Conservation (phyloP, 2,329 filamentous ascomycete genomes). For the Diplodia corticola region DNA sequence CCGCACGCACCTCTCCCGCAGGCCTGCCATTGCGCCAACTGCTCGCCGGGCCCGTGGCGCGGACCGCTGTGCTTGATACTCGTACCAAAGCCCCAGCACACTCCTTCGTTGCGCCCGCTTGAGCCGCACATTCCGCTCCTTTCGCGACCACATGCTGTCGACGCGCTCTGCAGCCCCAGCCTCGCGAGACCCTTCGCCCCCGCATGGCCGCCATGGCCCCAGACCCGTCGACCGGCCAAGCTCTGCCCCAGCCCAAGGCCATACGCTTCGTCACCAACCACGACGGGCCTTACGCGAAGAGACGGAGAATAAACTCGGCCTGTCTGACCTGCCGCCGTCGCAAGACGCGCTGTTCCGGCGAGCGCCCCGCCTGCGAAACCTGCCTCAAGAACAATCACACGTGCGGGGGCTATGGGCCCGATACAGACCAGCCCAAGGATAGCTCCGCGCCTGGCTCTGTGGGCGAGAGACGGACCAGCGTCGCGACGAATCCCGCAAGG, state of each 20-base stretch:
- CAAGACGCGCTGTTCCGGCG: constrained; percentile 51
- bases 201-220: constrained; percentile 21
- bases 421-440: constrained; percentile 26
- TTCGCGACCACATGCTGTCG: not conserved
- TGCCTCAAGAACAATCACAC: constrained; percentile 51
- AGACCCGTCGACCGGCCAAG: constrained; percentile 21
- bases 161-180: not conserved
- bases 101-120: not conserved
- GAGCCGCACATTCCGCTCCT: not conserved
- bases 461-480: not conserved
- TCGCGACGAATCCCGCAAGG: not conserved
- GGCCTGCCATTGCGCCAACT: constrained; percentile 3
- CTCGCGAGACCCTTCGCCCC: not conserved
- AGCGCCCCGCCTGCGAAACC: constrained; percentile 47
- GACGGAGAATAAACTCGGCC: constrained; percentile 43
- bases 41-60: not conserved
- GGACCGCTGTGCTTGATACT: constrained; percentile 1
- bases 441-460: not conserved
- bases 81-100: not conserved
- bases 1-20: not conserved
- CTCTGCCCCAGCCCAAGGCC: constrained; percentile 37
- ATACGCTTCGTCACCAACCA: constrained; percentile 46
- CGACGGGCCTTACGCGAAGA: constrained; percentile 44
- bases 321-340: constrained; percentile 52
- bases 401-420: constrained; percentile 49